Evolutionary conservation across 768 basidiomycete genomes (phyloP), one percentile per base, ranked within the genome.

Genomic region (Astraeus odoratus): DNA sequence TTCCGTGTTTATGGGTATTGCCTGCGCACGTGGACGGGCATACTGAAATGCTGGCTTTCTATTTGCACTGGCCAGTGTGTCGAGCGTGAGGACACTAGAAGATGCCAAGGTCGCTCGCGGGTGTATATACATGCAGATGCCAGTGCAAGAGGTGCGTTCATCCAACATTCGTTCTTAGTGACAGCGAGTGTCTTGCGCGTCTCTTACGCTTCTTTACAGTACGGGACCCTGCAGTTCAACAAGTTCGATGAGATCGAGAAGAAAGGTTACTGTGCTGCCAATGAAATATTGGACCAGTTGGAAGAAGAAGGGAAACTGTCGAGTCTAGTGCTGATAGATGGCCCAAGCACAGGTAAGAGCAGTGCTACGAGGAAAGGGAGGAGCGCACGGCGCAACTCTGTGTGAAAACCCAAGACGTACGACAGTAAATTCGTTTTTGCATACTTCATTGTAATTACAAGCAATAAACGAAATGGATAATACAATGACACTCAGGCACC

Each of bases 61-160:
- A 34, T 16, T 44, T 23, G 20, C 27, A 40, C 27, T 9, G 38
- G 16, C 6, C 45, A 98, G 94, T 61, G 94, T 97, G 1, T 95
- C 96, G 53, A 92, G 90, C 51, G 93, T 97, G 25, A 89, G 83
- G 58, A 95, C 91, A 1, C 71, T 98, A 6, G 93, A 96, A 63
- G 93, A 95, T 51, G 94, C 92, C n/a, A 98, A 98, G 64, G 77
- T 79, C 5, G 76, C 84, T 3, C 85, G 84, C 8, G 89, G 86
- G 1, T 94, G 91, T 58, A 67, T 97, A 36, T 98, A 99, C 58
- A 82, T 96, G 64, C 78, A 80, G 48, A 88, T 98, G 86, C 96
- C 96, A 0, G 94, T 99, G 10, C 90, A 96, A 51, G 81, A 89
- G 67, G 88, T 89, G 54, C 50, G 72, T 57, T 16, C 18, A 4